Evolutionary conservation across 1,284 basidiomycete genomes (phyloP).

Genomic region (Pascua sp.): DNA sequence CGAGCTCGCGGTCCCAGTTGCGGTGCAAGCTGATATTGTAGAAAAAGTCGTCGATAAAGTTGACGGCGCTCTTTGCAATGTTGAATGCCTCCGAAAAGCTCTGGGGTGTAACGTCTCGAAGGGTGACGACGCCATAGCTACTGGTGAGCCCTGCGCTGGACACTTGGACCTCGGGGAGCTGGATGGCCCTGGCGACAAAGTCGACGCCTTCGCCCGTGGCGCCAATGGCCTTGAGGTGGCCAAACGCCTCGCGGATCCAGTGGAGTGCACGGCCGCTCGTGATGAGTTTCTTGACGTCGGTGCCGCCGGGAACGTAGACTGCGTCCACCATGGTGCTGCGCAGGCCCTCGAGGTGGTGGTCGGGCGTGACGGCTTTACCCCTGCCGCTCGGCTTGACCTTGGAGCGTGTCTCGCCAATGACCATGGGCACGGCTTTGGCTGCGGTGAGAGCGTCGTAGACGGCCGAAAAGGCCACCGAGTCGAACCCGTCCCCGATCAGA

Average conservation of each 20-base stretch:
- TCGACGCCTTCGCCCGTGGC: constrained; percentile 58
- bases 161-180: neutral
- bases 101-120: neutral
- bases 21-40: neutral
- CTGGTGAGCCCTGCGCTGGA: neutral
- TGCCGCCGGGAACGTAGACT: constrained; percentile 65
- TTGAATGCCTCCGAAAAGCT: neutral
- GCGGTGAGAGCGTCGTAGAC: neutral
- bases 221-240: constrained; percentile 72
- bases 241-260: constrained; percentile 72
- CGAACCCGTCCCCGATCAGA: constrained; percentile 1
- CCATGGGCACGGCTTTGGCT: neutral
- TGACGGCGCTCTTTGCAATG: neutral
- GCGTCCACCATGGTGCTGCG: constrained; percentile 77
- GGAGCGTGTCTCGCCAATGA: neutral
- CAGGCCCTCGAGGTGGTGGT: constrained; percentile 55
- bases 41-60: neutral
- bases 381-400: constrained; percentile 50
- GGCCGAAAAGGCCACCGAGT: neutral
- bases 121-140: constrained; percentile 1
- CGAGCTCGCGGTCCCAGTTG: constrained; percentile 3
- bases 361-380: constrained; percentile 28
- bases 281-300: constrained; percentile 52
- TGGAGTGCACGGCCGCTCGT: constrained; percentile 48
- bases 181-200: neutral